phyloP scores from a whole-genome alignment of 495 filamentous ascomycete genomes.

The Daldinia caldariorum region DNA sequence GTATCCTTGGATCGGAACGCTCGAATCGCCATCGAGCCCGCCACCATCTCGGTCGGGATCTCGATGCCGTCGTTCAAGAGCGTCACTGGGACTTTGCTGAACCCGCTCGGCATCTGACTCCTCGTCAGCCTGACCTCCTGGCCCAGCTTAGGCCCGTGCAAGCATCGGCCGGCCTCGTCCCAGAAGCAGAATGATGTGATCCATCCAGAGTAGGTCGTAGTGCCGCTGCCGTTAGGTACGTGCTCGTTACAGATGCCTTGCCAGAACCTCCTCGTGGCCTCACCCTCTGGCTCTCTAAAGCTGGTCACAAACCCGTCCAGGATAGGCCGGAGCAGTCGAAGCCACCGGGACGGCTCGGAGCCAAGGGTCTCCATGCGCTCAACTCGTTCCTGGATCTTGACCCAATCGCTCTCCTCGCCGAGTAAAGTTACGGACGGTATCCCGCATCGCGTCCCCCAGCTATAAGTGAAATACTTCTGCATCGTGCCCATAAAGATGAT shows the following conservation, averaged over 20 bases:
- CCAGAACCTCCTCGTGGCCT: slow-evolving; percentile 48
- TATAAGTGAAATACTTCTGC: slow-evolving; percentile 59
- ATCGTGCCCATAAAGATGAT: slow-evolving; percentile 59
- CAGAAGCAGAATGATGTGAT: slow-evolving; percentile 57
- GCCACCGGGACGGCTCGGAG: slow-evolving; percentile 46
- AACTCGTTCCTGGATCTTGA: slow-evolving; percentile 48
- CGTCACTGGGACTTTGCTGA: slow-evolving; percentile 51
- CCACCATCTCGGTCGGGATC: slow-evolving; percentile 52
- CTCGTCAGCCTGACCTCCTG: slow-evolving; percentile 39
- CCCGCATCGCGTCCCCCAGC: slow-evolving; percentile 52
- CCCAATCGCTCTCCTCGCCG: slow-evolving; percentile 53
- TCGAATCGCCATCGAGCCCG: slow-evolving; percentile 50
- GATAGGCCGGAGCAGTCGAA: slow-evolving; percentile 46
- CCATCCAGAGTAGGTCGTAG: slow-evolving; percentile 54
- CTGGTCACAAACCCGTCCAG: slow-evolving; percentile 49
- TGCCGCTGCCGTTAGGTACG: slow-evolving; percentile 50
- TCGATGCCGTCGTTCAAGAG: slow-evolving; percentile 44
- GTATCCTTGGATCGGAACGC: slow-evolving; percentile 34
- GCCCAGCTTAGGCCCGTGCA: slow-evolving; percentile 41
- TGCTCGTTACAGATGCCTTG: slow-evolving; percentile 48
- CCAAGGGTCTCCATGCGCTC: slow-evolving; percentile 49
- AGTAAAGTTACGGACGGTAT: slow-evolving; percentile 57
- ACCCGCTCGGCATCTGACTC: slow-evolving; percentile 53
- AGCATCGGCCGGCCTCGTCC: slow-evolving; percentile 52
- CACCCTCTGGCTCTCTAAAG: slow-evolving; percentile 48